These are phyloP conservation scores for Athelia sp. DNA, from an alignment of 1,284 basidiomycete species.

Conservation along the genomic window DNA sequence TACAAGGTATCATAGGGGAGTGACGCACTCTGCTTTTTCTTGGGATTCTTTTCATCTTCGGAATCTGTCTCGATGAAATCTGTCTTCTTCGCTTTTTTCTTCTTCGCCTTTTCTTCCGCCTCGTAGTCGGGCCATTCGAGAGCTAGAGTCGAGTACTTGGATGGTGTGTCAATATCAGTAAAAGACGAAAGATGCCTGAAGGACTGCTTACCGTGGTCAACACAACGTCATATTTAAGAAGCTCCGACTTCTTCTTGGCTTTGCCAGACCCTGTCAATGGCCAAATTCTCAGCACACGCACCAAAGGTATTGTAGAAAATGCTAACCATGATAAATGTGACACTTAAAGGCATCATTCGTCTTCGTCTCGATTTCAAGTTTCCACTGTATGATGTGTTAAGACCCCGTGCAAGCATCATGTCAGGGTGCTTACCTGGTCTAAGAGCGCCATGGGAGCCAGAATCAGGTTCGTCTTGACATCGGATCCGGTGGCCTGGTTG, in stretches of 20 bases:
- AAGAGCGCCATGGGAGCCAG: constrained; percentile 51
- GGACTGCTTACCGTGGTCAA: constrained; percentile 50
- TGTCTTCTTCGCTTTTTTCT: constrained; percentile 29
- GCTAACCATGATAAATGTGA: constrained; percentile 52
- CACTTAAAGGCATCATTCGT: constrained; percentile 39
- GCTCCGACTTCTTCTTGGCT: constrained; percentile 33
- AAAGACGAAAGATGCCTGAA: constrained; percentile 8
- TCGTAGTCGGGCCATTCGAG: constrained; percentile 54
- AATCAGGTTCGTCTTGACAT: constrained; percentile 49
- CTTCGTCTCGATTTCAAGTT: constrained; percentile 52
- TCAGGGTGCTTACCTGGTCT: constrained; percentile 27
- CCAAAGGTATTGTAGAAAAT: neutral
- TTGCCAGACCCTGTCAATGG: constrained; percentile 33
- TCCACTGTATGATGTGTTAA: constrained; percentile 35
- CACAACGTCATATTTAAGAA: constrained; percentile 49
- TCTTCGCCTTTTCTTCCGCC: constrained; percentile 34
- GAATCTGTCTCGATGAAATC: constrained; percentile 39
- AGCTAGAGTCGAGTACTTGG: constrained; percentile 38
- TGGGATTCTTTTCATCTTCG: constrained; percentile 25
- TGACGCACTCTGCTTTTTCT: constrained; percentile 28
- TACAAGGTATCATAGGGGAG: too few relatives aligned
- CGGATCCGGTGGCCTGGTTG: constrained; percentile 37
- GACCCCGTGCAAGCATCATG: neutral
- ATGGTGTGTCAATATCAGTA: neutral
- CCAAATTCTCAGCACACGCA: neutral